Conservation (phyloP, 2,329 filamentous ascomycete species). For the Ophiostoma perfectum region DNA sequence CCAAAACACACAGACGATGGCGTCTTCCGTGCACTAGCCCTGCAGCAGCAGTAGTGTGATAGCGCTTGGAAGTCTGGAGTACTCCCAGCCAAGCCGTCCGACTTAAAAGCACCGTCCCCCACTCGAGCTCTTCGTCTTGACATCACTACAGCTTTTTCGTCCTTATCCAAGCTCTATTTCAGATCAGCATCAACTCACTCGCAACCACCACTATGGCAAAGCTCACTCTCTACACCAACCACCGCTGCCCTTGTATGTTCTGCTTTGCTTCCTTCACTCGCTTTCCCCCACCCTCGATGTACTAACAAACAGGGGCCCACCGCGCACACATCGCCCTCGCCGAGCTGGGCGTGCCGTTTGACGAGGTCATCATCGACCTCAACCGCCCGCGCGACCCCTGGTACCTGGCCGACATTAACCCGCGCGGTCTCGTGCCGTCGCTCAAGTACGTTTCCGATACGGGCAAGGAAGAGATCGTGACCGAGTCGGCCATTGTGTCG, state of each 20-base stretch:
- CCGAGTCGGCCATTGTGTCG: conserved; percentile 67
- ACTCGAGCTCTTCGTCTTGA: conserved; percentile 1
- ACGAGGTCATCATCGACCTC: conserved; percentile 70
- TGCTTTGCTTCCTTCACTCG: background rate
- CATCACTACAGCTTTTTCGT: background rate
- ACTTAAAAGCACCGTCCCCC: conserved; percentile 2
- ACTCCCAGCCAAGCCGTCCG: background rate
- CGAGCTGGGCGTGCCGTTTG: conserved; percentile 60
- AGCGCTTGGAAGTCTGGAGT: background rate
- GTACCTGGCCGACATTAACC: conserved; percentile 68
- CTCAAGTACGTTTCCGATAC: conserved; percentile 49
- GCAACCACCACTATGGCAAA: conserved; percentile 22
- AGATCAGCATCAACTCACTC: background rate
- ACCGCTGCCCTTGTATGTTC: conserved; percentile 26
- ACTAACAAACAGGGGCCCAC: conserved; percentile 50
- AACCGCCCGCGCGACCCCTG: conserved; percentile 61
- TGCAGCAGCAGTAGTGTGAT: background rate
- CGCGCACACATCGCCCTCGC: conserved; percentile 66
- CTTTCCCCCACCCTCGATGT: background rate
- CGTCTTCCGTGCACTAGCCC: conserved; percentile 1
- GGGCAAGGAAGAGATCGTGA: conserved; percentile 55
- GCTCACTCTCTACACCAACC: conserved; percentile 28
- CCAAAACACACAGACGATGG: conserved; percentile 3
- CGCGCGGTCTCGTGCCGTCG: conserved; percentile 69
- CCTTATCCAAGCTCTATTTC: too few species aligned